These are phyloP conservation scores for Fusarium siculi DNA, from an alignment of 2,329 filamentous ascomycete species.

Conservation along the genomic window DNA sequence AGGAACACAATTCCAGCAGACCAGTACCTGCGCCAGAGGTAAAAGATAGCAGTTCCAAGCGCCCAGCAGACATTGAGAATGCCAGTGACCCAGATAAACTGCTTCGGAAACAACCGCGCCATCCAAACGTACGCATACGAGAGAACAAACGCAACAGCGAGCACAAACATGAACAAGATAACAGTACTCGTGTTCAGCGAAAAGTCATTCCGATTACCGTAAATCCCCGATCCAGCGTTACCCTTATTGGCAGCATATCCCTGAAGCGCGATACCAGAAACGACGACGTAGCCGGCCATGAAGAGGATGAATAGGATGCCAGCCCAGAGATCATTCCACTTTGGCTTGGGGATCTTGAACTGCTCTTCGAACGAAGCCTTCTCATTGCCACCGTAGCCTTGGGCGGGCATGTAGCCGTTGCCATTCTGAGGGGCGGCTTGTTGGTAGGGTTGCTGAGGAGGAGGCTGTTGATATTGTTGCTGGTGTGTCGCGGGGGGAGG, in stretches of 20 bases:
- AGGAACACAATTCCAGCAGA: slow-evolving; percentile 89
- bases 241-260: slow-evolving; percentile 74
- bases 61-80: slow-evolving; percentile 88
- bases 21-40: slow-evolving; percentile 80
- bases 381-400: slow-evolving; percentile 52
- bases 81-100: slow-evolving; percentile 92
- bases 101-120: slow-evolving; percentile 82
- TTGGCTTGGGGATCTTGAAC: slow-evolving; percentile 85
- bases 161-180: slow-evolving; percentile 82
- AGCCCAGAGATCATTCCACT: slow-evolving; percentile 92
- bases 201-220: slow-evolving; percentile 72
- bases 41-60: slow-evolving; percentile 87
- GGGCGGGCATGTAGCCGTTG: slow-evolving; percentile 50
- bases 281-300: slow-evolving; percentile 77
- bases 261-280: slow-evolving; percentile 79
- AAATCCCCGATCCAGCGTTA: slow-evolving; percentile 78
- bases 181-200: slow-evolving; percentile 84
- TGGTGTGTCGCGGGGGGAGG: slow-evolving; percentile 29
- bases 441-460: too few relatives aligned
- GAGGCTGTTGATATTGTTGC: slow-evolving; percentile 12
- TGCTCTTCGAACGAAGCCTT: slow-evolving; percentile 77
- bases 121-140: slow-evolving; percentile 81
- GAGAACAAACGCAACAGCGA: slow-evolving; percentile 78
- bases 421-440: slow-evolving; percentile 27
- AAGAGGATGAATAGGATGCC: slow-evolving; percentile 79